Base-by-base conservation (phyloP, 164 flowering plant genomes). In the Brasenia schreberi region DNA sequence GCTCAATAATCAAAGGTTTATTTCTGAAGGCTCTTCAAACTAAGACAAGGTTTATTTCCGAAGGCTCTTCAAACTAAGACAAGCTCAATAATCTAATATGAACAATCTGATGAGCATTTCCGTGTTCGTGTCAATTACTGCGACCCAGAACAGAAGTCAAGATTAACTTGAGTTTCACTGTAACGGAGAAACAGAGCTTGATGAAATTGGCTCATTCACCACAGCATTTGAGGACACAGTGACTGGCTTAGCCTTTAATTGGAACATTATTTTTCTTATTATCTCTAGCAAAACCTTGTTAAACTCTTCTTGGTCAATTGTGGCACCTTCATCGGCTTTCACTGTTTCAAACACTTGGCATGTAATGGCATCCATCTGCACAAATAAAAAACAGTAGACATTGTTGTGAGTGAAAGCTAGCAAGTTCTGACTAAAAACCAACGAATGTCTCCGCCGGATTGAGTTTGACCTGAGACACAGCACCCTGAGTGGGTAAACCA, bases 401-500 rank as follows among this genome's bases (percentile, higher is more conserved):
- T 5, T 49, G 16, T 49, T 9, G 56, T 9, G 56, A 6, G 10
- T 9, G 14, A 9, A 49, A 49, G 56, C 56, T 33, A 33, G 39
- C 39, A 33, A 33, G 39, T 33, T 33, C 39, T 33, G 39, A 33
- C 39, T 2, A 2, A 33, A 33, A 33, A 33, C 4, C 4, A 3
- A 6, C 16, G 56, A 6, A 49, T 5, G 16, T 9, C 2, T 49
- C 10, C 4, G 56, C 10, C 10, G 56, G 16, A 49, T 49, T 9
- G 14, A 6, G 44, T 18, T 6, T 18, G 66, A 94, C 98, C 98
- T 91, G 81, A 23, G 76, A 80, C 49, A 89, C 72, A 6, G 90
- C 93, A 42, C 99, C 96, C 44, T 77, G 58, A n/a, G 97, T 96
- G 62, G 99, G 96, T 70, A 94, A 77, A 45, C 86, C 88, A 59